Percentiles rank a stretch among this genome's conserved stretches.
Evolutionary conservation across 805 yeast species (phyloP).

Genomic region (Nakazawaea laoshanensis): DNA sequence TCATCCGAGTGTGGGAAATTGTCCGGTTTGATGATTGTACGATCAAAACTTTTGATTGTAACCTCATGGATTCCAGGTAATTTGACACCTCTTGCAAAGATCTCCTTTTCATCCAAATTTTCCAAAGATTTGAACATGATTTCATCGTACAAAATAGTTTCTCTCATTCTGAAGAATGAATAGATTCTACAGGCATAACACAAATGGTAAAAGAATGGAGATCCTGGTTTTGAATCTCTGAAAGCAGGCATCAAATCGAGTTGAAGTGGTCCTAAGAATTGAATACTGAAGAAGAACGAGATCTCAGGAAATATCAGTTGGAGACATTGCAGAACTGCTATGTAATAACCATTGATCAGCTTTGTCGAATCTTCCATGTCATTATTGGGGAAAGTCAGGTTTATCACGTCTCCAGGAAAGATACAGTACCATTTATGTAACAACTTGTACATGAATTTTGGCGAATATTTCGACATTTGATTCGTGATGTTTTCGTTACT

Average conservation of each 20-base stretch:
- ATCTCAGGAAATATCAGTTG: slow-evolving; percentile 4
- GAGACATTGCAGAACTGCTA: neutral
- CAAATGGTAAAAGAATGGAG: slow-evolving; percentile 1
- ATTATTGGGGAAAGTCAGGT: neutral
- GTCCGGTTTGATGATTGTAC: slow-evolving; percentile 3
- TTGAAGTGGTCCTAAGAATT: slow-evolving; percentile 1
- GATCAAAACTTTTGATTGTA: neutral
- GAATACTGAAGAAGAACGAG: slow-evolving; percentile 3
- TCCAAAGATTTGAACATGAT: slow-evolving; percentile 8
- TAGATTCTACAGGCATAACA: slow-evolving; percentile 1
- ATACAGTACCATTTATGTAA: slow-evolving; percentile 3
- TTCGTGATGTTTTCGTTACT: neutral
- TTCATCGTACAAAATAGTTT: neutral
- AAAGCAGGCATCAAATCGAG: neutral
- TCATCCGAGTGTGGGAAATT: slow-evolving; percentile 1
- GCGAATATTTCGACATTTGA: slow-evolving; percentile 2
- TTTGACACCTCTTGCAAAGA: slow-evolving; percentile 1
- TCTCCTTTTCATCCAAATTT: neutral
- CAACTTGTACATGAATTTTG: slow-evolving; percentile 2
- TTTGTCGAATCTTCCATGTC: neutral
- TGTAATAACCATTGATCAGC: slow-evolving; percentile 3
- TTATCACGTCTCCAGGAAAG: slow-evolving; percentile 1
- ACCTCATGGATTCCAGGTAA: slow-evolving; percentile 1
- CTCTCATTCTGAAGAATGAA: slow-evolving; percentile 1
- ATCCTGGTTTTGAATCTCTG: no score